These are phyloP conservation scores for Aspergillus neoniger DNA, from an alignment of 2,329 filamentous ascomycete species.

Conservation along the genomic window DNA sequence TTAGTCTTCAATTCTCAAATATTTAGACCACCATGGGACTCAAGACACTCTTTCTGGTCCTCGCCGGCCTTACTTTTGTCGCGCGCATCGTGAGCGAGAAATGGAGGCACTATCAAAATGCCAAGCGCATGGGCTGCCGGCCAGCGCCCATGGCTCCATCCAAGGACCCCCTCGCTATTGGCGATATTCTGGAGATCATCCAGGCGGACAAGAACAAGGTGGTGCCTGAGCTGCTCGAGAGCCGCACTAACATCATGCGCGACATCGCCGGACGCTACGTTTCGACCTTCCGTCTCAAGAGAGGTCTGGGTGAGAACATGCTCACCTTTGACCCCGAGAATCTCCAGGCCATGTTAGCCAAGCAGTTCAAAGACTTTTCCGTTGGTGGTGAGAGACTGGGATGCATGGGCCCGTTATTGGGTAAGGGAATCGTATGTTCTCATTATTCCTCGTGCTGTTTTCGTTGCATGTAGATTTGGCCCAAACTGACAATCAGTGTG, in stretches of 20 bases:
- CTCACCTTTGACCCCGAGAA: constrained; percentile 55
- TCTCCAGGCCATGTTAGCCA: constrained; percentile 80
- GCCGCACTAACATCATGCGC: constrained; percentile 24
- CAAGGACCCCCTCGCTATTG: not conserved
- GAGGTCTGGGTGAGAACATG: constrained; percentile 23
- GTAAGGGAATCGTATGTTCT: constrained; percentile 48
- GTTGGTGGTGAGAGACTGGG: constrained; percentile 75
- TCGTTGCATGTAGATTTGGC: not conserved
- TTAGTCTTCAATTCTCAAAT: too few relatives aligned
- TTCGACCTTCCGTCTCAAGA: constrained; percentile 27
- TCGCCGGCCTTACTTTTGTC: too few relatives aligned
- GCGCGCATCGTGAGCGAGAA: too few relatives aligned
- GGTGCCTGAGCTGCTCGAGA: constrained; percentile 24
- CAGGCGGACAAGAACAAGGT: constrained; percentile 28
- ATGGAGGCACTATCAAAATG: too few relatives aligned
- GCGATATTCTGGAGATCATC: constrained; percentile 32
- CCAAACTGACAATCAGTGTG: constrained; percentile 1
- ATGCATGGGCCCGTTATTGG: constrained; percentile 46
- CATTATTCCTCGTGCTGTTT: not conserved
- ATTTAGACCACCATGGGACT: too few relatives aligned
- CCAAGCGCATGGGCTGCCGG: too few relatives aligned
- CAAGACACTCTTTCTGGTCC: too few relatives aligned
- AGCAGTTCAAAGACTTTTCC: constrained; percentile 79
- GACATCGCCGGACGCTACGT: constrained; percentile 28
- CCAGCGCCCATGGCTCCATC: too few relatives aligned